Base-by-base conservation (phyloP, 1,139 yeast genomes). In the Blastobotrys proliferans region DNA sequence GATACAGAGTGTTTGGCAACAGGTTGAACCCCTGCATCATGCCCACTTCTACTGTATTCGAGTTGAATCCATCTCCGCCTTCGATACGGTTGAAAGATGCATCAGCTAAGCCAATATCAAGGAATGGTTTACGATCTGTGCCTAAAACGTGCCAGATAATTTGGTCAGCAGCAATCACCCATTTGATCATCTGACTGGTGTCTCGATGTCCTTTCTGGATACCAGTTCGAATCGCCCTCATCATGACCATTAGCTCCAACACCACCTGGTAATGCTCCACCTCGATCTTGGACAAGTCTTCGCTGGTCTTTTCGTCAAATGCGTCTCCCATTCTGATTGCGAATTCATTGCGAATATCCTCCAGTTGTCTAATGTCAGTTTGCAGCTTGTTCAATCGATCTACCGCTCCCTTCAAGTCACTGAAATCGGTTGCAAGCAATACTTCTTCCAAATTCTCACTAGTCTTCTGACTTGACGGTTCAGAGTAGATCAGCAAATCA, bases 11-110 rank as follows among this genome's bases (percentile, higher is more conserved):
- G 21, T 73, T 65, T n/a, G 69, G 66, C 41, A 77, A 78, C 47
- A 84, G 64, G 55, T 86, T 86, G 54, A 81, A 74, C 0, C 87
- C 90, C 56, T 83, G 87, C 50, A 88, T 65, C 67, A 76, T 73
- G 21, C 74, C 76, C 57, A 90, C 74, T 13, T 70, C 68, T 3
- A 87, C 66, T 22, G 72, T 71, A 50, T 85, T 79, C 29, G 72
- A 64, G 50, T 85, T 83, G 33, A 77, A 73, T 20, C 85, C 82
- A 51, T 81, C 87, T 0, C 78, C 65, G 31, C 83, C 70, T 40
- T 75, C 76, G 4, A 79, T 58, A 48, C 95, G 68, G 48, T 74
- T 72, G 62, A 79, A 87, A 28, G 69, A 68, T 2, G 85, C 76
- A 32, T 74, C 72, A 1, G 83, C 81, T 25, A 90, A 59, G 0